A percentile compares a stretch with the other conserved stretches of the same genome.
These are phyloP conservation scores for Trypanosoma cruzi DNA, from an alignment of 208 protist species.

Conservation along the genomic window DNA sequence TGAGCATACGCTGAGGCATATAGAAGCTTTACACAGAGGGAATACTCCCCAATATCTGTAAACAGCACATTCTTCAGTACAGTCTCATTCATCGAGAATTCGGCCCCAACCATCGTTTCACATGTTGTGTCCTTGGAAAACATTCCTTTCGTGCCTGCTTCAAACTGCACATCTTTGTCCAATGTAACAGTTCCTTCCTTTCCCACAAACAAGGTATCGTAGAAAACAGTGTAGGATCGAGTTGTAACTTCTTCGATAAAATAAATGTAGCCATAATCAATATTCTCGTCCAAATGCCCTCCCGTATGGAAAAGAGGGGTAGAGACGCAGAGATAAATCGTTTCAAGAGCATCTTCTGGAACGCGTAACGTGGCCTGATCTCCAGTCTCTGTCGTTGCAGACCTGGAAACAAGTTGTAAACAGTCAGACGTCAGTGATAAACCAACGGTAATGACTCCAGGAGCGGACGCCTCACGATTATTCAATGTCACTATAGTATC, in stretches of 20 bases:
- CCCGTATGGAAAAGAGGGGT: slow-evolving; percentile 31
- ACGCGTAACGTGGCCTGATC: slow-evolving; percentile 42
- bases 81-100: slow-evolving; percentile 36
- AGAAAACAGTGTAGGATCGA: slow-evolving; percentile 47
- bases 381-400: slow-evolving; percentile 33
- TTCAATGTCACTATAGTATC: slow-evolving; percentile 43
- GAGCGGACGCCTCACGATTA: slow-evolving; percentile 11
- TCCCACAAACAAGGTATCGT: slow-evolving; percentile 40
- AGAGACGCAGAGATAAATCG: slow-evolving; percentile 52
- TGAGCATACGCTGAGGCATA: slow-evolving; percentile 18
- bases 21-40: slow-evolving; percentile 50
- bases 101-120: neutral
- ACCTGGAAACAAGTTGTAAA: slow-evolving; percentile 27
- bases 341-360: slow-evolving; percentile 32
- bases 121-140: slow-evolving; percentile 22
- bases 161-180: slow-evolving; percentile 42
- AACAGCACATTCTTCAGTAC: slow-evolving; percentile 35
- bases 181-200: slow-evolving; percentile 34
- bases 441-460: slow-evolving; percentile 48
- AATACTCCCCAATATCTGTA: slow-evolving; percentile 37
- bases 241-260: slow-evolving; percentile 29
- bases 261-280: slow-evolving; percentile 37
- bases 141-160: slow-evolving; percentile 16
- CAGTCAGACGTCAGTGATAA: slow-evolving; percentile 42
- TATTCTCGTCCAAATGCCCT: slow-evolving; percentile 7